Base-by-base conservation (phyloP, 1,284 basidiomycete genomes). In the Cutaneotrichosporon cavernicola region DNA sequence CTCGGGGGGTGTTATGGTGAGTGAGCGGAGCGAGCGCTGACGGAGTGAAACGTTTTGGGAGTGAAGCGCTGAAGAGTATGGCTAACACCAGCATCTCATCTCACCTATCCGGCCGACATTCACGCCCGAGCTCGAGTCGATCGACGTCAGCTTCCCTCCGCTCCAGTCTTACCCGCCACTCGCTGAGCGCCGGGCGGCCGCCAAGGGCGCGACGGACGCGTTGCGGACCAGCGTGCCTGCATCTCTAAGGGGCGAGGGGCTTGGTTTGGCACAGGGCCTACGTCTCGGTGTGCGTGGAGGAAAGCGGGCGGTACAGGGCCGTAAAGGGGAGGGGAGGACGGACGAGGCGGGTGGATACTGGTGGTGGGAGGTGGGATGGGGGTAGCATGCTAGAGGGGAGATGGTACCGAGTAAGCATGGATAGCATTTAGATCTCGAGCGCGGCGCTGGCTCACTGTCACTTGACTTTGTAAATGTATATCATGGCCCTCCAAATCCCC, bases 301-400 rank as follows among this genome's bases (percentile, higher is more conserved):
- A 1, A 77, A 79, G 67, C 49, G 69, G 2, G 65, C 67, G n/a
- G 71, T 78, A 16, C 69, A 69, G 36, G 76, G 78, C 2, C 68
- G 74, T 47, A 74, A 72, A 50, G 80, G 80, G 1, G 79, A 76
- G 62, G 80, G 80, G 1, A 68, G 80, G 52, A 70, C 73, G 16
- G 80, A 81, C 60, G 80, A 81, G 69, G 71, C 67, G 13, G 64
- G 60, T 4, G 80, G 79, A 16, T 81, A 81, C 66, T 80, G 78
- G 80, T 80, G 79, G 79, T 81, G 80, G 80, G 79, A 80, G 63
- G 75, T 81, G 8, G 76, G 76, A 68, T 81, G 80, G 80, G 76
- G 60, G 38, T 65, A 62, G 63, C 13, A 16, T 21, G 43, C 43
- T 26, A 26, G 26, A 26, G 26, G 26, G 26, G 26, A 26, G 26